Evolutionary conservation across 176 grass and related monocot genomes (phyloP), one percentile per base, ranked within the genome.

Genomic region (Zoysia japonica): DNA sequence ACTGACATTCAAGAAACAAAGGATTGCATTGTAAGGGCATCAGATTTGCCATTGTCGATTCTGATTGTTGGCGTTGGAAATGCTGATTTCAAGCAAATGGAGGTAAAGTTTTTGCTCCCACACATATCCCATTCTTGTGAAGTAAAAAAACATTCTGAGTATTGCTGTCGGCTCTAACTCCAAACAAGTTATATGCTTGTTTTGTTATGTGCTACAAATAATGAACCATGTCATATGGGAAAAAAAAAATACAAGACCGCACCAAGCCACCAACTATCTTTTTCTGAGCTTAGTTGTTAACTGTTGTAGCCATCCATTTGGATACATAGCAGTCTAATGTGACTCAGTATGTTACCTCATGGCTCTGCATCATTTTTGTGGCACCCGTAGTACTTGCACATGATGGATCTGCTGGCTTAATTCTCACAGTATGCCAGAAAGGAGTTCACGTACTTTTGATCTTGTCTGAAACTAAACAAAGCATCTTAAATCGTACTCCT

Each of bases 1-100:
- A 89, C 90, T 12, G 96, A 99, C 74, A 50, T 81, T 56, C 86
- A 87, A 80, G 96, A 93, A 89, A 96, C 92, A 61, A 96, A 86
- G 89, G 86, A 99, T 77, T 87, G 79, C 68, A 99, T 99, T 76
- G 92, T 99, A 36, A 90, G 71, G 76, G 88, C 92, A 62, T 96
- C 90, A 36, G 88, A 99, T 88, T 72, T 99, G 68, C 96, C 96
- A 16, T 75, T 96, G 81, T 99, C 92, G 16, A 96, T 99, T 86
- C 96, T 99, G 68, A 96, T 96, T 15, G 92, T 96, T 20, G 96
- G 92, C 7, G 96, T 99, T 28, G 96, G 90, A 82, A 83, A 78
- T 79, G 92, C 90, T 19, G 92, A 99, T 91, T 99, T 93, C 76
- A 93, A 85, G 52, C 86, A 95, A 89, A 99, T 99, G 92, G 88